Base-by-base conservation (phyloP, 1,284 basidiomycete genomes). In the Ceratobasidium sp. region DNA sequence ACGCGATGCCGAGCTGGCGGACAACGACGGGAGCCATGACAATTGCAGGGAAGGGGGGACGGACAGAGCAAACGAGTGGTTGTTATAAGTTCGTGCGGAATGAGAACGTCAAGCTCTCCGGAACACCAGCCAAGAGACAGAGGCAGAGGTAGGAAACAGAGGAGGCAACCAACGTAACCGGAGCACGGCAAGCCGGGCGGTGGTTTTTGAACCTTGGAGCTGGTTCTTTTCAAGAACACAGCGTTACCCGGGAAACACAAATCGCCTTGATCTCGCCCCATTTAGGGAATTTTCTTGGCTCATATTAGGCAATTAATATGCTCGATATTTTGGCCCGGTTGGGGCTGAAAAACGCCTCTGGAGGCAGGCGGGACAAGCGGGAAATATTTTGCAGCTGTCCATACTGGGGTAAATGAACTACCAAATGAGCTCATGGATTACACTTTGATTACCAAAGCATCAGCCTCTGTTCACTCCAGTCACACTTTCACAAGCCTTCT, bases 21-120 rank as follows among this genome's bases (percentile, higher is more conserved):
- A 23, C 30, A 20, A 41, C 33, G 27, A 75, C 30, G 44, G 73
- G 73, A 41, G 60, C 60, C 73, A 75, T 75, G 54, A 41, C 54
- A 20, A 54, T 55, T 52, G 30, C 20, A 35, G 33, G 54, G 52
- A 54, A 57, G 68, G 50, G 48, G 20, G 64, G 23, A 27, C 52
- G 23, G 35, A 33, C 18, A 14, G 23, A 55, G 20, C 35, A 75
- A 75, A 75, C 23, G 73, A 75, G 73, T 66, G 70, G 30, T 71
- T 30, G 59, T 64, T 33, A 23, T 62, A 44, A 55, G 69, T 35
- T 41, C 27, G 46, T 62, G 59, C 48, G 59, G 16, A 27, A 30
- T 16, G 62, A 66, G 73, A 75, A 66, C 73, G 73, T 75, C 73
- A 75, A 75, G 73, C 73, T 54, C 73, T 66, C 70, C 62, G 54